Conservation (phyloP, 139 green algal genomes). For the Coccomyxa sp. region DNA sequence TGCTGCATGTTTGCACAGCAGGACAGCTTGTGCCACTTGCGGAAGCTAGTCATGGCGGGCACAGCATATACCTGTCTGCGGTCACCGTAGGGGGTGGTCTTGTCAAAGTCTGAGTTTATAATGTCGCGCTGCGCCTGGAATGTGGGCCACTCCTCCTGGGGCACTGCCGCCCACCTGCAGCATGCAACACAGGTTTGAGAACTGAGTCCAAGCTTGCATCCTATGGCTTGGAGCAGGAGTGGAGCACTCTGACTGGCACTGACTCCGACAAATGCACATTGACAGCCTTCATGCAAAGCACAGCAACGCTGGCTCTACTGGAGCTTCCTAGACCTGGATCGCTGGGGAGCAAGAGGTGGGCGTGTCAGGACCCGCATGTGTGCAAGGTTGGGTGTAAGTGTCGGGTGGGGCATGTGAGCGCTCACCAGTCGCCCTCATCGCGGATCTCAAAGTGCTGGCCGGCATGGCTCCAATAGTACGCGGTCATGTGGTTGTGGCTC, state of each 20-base stretch:
- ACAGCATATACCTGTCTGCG: slow-evolving; percentile 38
- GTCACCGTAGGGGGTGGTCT: slow-evolving; percentile 54
- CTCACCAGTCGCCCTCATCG: slow-evolving; percentile 77
- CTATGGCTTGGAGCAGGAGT: not conserved
- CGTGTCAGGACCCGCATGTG: no score
- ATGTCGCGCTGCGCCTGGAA: slow-evolving; percentile 47
- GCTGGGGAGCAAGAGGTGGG: no score
- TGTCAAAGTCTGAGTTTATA: slow-evolving; percentile 72
- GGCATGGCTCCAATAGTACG: slow-evolving; percentile 89
- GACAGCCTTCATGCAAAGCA: no score
- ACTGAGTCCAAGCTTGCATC: not conserved
- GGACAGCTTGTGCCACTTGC: not conserved
- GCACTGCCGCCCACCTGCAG: slow-evolving; percentile 67
- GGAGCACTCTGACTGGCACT: no score
- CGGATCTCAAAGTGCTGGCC: slow-evolving; percentile 93
- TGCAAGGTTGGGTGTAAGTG: no score
- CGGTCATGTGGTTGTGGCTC: slow-evolving; percentile 71
- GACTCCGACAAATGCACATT: no score
- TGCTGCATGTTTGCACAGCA: no score
- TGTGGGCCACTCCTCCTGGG: slow-evolving; percentile 73
- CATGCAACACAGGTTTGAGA: not conserved
- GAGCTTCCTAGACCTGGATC: no score
- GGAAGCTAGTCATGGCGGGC: not conserved
- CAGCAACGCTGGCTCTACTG: no score
- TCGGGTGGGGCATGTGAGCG: no score